Evolutionary conservation across 179 eudicot species (phyloP).

Genomic region (Silene coronaria): DNA sequence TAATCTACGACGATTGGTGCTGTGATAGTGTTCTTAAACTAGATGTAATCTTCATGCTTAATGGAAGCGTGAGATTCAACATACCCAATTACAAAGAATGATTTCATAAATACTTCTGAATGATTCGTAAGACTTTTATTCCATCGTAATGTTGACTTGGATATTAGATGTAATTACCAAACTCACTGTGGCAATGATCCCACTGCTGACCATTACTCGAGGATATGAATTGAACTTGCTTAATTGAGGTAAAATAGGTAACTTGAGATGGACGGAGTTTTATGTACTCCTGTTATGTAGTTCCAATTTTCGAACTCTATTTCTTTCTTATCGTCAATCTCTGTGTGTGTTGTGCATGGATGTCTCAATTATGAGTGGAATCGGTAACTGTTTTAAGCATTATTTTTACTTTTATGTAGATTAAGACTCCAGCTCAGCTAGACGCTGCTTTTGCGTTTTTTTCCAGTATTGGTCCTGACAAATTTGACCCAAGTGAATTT

Average conservation of each 20-base stretch:
- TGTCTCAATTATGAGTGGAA: neutral
- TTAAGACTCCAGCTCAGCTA: slow-evolving; percentile 62
- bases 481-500: slow-evolving; percentile 49
- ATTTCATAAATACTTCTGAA: too few species aligned
- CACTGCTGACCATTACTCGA: neutral
- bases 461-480: slow-evolving; percentile 44
- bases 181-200: neutral
- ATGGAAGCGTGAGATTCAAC: neutral
- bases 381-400: neutral
- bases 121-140: neutral
- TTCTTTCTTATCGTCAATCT: neutral
- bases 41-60: neutral
- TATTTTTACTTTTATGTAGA: slow-evolving; percentile 27
- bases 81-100: too few species aligned
- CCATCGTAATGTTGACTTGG: neutral
- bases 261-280: neutral
- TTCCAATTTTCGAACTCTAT: neutral
- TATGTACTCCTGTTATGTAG: neutral
- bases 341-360: neutral
- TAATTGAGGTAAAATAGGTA: neutral
- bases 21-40: neutral
- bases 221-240: neutral
- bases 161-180: neutral
- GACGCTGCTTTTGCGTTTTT: slow-evolving; percentile 65
- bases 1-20: neutral